phyloP scores from a whole-genome alignment of 1,284 basidiomycete genomes.

The Cutaneotrichosporon sp. region DNA sequence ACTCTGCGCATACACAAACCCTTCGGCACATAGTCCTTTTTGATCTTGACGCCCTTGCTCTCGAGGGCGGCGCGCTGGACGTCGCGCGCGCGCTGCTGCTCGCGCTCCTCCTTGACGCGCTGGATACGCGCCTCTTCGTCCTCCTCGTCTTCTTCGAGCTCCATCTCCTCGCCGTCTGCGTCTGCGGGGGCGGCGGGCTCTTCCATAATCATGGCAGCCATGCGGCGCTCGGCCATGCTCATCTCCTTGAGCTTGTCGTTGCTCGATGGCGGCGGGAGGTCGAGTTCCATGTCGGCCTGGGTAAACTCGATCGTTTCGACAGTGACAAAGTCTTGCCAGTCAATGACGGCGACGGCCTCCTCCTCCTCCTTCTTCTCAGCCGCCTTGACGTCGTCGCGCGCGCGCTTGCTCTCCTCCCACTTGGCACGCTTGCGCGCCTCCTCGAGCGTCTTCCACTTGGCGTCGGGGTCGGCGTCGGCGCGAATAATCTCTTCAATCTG shows the following conservation, averaged over 20 bases:
- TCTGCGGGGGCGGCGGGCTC: slow-evolving; percentile 65
- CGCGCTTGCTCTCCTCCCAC: slow-evolving; percentile 78
- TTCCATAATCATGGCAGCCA: slow-evolving; percentile 98
- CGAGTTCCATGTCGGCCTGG: slow-evolving; percentile 78
- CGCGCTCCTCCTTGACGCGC: slow-evolving; percentile 67
- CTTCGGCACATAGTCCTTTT: slow-evolving; percentile 93
- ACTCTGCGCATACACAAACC: slow-evolving; percentile 53
- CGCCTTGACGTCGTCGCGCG: slow-evolving; percentile 76
- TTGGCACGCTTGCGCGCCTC: slow-evolving; percentile 72
- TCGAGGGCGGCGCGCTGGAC: slow-evolving; percentile 72
- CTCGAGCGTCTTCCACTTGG: slow-evolving; percentile 71
- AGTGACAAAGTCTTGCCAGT: slow-evolving; percentile 99
- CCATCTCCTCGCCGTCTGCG: slow-evolving; percentile 54
- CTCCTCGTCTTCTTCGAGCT: slow-evolving; percentile 51
- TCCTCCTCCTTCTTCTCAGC: slow-evolving; percentile 72
- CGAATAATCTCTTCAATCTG: slow-evolving; percentile 63
- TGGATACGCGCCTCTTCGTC: slow-evolving; percentile 60
- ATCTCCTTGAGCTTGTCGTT: slow-evolving; percentile 92
- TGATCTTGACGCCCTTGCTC: slow-evolving; percentile 87
- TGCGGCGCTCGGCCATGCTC: slow-evolving; percentile 93
- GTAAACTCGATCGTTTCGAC: slow-evolving; percentile 99
- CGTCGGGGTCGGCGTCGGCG: slow-evolving; percentile 55
- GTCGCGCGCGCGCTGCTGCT: slow-evolving; percentile 64
- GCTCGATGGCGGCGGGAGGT: slow-evolving; percentile 90
- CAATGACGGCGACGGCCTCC: slow-evolving; percentile 84